Percentiles rank a stretch among this genome's conserved stretches.
These are phyloP conservation scores for Penicillium sp. DNA, from an alignment of 2,329 filamentous ascomycete species.

Conservation along the genomic window DNA sequence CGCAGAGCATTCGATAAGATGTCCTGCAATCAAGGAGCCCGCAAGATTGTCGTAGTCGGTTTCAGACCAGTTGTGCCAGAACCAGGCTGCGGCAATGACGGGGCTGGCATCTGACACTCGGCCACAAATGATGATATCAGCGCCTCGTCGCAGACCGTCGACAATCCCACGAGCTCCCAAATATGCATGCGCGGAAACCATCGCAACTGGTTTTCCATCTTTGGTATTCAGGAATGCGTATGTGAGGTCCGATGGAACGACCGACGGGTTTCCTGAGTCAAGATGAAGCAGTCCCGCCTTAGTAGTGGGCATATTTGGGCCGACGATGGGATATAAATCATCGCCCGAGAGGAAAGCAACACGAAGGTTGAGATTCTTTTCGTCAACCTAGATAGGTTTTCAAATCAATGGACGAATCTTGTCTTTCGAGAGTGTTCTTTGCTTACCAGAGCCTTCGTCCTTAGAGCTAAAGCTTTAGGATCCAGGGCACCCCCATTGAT, in stretches of 20 bases:
- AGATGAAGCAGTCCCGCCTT: slow-evolving; percentile 42
- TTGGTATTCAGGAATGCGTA: slow-evolving; percentile 39
- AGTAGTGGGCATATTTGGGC: slow-evolving; percentile 33
- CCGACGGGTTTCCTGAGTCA: slow-evolving; percentile 41
- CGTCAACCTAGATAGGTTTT: slow-evolving; percentile 25
- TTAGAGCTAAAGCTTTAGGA: slow-evolving; percentile 53
- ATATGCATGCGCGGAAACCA: slow-evolving; percentile 38
- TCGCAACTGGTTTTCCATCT: slow-evolving; percentile 42
- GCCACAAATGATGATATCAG: slow-evolving; percentile 47
- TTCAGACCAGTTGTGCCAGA: slow-evolving; percentile 55
- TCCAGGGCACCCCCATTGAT: slow-evolving; percentile 60
- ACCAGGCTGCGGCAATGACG: slow-evolving; percentile 58
- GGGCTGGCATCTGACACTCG: slow-evolving; percentile 49
- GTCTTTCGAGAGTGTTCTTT: neutral
- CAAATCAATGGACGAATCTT: neutral
- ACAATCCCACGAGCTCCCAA: slow-evolving; percentile 26
- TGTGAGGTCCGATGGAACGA: slow-evolving; percentile 36
- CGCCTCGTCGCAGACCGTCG: slow-evolving; percentile 36
- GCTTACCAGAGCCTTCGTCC: slow-evolving; percentile 43
- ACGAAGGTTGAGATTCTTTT: slow-evolving; percentile 39
- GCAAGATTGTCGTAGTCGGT: slow-evolving; percentile 49
- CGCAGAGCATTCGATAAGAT: slow-evolving; percentile 56
- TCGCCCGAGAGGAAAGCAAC: slow-evolving; percentile 51
- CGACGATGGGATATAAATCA: slow-evolving; percentile 41
- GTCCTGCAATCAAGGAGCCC: slow-evolving; percentile 52